Evolutionary conservation across 139 green algal species (phyloP), one percentile per base, ranked within the genome.

Genomic region (Edaphochlamys debaryana): DNA sequence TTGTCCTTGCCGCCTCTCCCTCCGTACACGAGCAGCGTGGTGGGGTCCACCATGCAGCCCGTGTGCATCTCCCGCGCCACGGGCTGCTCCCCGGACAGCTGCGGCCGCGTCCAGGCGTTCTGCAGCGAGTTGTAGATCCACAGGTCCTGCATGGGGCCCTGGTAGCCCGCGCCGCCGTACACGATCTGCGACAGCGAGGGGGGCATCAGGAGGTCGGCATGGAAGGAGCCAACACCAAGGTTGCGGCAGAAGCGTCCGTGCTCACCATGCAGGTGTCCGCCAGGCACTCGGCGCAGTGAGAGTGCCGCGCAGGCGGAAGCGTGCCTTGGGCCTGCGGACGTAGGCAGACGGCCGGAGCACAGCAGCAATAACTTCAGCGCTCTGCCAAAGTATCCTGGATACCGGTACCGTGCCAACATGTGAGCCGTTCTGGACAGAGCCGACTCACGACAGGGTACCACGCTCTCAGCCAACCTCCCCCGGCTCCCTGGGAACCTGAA

Each of bases 111-210:
- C 90, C 86, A 93, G 41, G 36, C 64, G 29, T 50, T 69, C 42
- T 67, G 70, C 72, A 34, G 69, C 20, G 85, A 72, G 85, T 94
- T 90, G 85, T 92, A 94, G 25, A 93, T 34, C 92, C 92, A 95
- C 52, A 93, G 69, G 69, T 95, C 92, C 2, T 74, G 75, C 54
- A 95, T 85, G 15, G 87, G 85, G 30, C 90, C 91, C 23, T 91
- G 71, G 67, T 86, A 79, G n/a, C 92, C 91, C 19, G 89, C 90
- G 30, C 92, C 92, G 27, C 92, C 92, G 84, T 94, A 94, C 4
- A 95, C 60, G 30, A 94, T 56, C 91, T 94, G 87, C 79, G 36
- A 25, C 4, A 38, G 29, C 7, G 5, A 7, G 5, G 30, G 17
- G 6, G 30, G 23, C 54, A 63, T 19, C 54, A 67, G 8, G 19